A percentile compares a stretch with the other conserved stretches of the same genome.
Evolutionary conservation across 805 yeast genomes (phyloP).

Genomic region (Metschnikowia koreensis): DNA sequence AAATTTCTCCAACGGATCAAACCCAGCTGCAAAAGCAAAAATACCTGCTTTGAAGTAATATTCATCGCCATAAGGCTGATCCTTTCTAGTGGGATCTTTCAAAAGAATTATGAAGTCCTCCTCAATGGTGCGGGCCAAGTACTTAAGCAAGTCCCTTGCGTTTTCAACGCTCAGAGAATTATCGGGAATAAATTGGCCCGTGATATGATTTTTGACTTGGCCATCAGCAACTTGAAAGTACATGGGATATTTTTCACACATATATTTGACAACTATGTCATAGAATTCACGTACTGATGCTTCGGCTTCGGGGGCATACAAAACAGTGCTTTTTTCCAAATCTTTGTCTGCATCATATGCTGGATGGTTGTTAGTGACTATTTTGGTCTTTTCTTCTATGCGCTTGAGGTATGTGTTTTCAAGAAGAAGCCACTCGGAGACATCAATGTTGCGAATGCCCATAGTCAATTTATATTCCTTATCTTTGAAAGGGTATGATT

Average conservation of each 20-base stretch:
- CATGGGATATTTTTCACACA: conserved; percentile 41
- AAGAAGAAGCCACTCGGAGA: conserved; percentile 41
- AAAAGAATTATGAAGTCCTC: conserved; percentile 41
- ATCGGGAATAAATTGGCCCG: conserved; percentile 23
- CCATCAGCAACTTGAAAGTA: conserved; percentile 24
- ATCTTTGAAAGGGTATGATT: conserved; percentile 52
- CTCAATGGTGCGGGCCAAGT: conserved; percentile 33
- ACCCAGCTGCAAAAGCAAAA: conserved; percentile 47
- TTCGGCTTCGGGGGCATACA: conserved; percentile 30
- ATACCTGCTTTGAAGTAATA: conserved; percentile 44
- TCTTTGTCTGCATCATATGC: conserved; percentile 29
- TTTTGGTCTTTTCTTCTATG: conserved; percentile 26
- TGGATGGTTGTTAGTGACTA: conserved; percentile 33
- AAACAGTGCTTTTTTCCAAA: conserved; percentile 29
- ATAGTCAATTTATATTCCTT: conserved; percentile 43
- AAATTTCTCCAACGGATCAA: conserved; percentile 38
- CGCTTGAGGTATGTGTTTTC: conserved; percentile 33
- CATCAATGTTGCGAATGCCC: conserved; percentile 24
- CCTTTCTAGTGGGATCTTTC: conserved; percentile 30
- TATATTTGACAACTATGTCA: conserved; percentile 27
- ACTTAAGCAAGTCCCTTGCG: conserved; percentile 20
- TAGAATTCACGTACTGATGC: conserved; percentile 39
- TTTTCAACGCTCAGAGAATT: conserved; percentile 6
- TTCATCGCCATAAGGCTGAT: conserved; percentile 34
- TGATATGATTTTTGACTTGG: conserved; percentile 27